Base-by-base conservation (phyloP, 1,139 yeast genomes). In the Suhomyces panamericanus region DNA sequence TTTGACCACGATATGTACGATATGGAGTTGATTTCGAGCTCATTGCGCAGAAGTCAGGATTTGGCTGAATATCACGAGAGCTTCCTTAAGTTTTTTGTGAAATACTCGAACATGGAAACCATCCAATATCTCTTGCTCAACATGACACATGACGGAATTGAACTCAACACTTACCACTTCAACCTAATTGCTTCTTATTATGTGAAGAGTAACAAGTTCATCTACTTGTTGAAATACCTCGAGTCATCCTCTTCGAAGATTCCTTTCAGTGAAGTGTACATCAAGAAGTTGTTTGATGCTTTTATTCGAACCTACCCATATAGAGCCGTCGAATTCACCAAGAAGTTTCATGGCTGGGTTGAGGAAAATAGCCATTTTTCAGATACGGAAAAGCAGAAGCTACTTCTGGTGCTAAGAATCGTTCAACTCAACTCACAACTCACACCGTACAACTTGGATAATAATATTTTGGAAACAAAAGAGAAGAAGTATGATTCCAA, bases 251-350 rank as follows among this genome's bases (percentile, higher is more conserved):
- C 46, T 15, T 44, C 58, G 4, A 43, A 49, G 47, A 46, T 60
- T n/a, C 53, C 49, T 13, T 66, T 56, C 46, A 52, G 58, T 29
- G 53, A 53, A n/a, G 49, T 55, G 2, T 67, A 59, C 44, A 48
- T 69, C 26, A 51, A 52, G 13, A 54, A 57, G 15, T 44, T 70
- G 4, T 67, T 59, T 43, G 63, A 65, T 27, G 53, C 69, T 0
- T 71, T 69, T 49, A 57, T 71, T 4, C 52, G 55, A 32, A 59
- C 71, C 0, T 72, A 69, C 48, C 76, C 77, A 3, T 60, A 67
- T 42, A 55, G 60, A 33, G 67, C 70, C 0, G 53, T 51, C 5
- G 57, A 55, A 4, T 70, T 70, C 38, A 53, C 58, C 26, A 44
- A 49, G 1, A 39, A 48, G 17, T 60, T 69, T 34, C 52, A 58